Evolutionary conservation across 2,329 filamentous ascomycete genomes (phyloP).

Genomic region (Geoglossum cookeanum): DNA sequence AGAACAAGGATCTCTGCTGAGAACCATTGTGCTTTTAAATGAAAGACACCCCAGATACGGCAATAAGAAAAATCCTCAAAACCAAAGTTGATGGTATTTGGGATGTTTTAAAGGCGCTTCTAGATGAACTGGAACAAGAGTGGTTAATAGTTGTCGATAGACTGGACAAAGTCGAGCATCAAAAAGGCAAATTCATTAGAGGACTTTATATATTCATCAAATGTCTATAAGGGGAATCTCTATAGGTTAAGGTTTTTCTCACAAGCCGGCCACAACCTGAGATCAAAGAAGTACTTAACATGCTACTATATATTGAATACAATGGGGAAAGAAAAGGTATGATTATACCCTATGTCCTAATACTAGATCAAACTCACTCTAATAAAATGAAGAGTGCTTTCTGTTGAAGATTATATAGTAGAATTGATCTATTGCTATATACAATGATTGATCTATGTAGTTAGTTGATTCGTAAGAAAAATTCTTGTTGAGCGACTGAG

Average conservation of each 20-base stretch:
- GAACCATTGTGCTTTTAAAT: background rate
- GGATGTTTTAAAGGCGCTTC: background rate
- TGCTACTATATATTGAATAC: background rate
- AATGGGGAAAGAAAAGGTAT: background rate
- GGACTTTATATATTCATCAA: background rate
- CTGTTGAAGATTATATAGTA: too few relatives aligned
- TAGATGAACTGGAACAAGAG: background rate
- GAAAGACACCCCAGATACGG: background rate
- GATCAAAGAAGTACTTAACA: background rate
- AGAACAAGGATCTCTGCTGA: background rate
- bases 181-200: background rate
- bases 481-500: too few relatives aligned
- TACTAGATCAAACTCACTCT: background rate
- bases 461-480: too few relatives aligned
- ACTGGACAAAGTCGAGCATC: background rate
- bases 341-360: background rate
- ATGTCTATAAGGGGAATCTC: background rate
- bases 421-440: too few relatives aligned
- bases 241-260: background rate
- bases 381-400: too few relatives aligned
- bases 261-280: background rate
- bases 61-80: background rate
- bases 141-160: background rate
- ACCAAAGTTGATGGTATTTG: background rate
- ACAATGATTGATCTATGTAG: too few relatives aligned